phyloP scores from a whole-genome alignment of 2,329 filamentous ascomycete species.

The Apiospora marii region DNA sequence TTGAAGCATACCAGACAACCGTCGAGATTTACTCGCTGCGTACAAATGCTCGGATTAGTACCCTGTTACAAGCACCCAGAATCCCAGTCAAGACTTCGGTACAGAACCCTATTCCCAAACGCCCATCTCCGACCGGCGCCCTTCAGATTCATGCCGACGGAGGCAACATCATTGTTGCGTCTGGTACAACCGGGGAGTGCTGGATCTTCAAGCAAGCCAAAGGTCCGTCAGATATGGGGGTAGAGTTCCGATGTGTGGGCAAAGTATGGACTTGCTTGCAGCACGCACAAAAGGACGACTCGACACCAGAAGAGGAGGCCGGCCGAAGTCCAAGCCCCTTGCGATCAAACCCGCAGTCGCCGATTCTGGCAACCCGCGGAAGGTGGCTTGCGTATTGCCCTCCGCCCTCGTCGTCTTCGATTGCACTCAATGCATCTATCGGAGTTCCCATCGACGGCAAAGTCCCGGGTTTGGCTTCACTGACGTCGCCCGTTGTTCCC shows the following conservation, averaged over 20 bases:
- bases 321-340: constrained; percentile 46
- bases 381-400: constrained; percentile 83
- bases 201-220: constrained; percentile 73
- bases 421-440: constrained; percentile 72
- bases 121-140: constrained; percentile 75
- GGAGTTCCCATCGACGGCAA: constrained; percentile 63
- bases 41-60: constrained; percentile 74
- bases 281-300: constrained; percentile 59
- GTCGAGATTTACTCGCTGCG: constrained; percentile 89
- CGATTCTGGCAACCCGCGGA: constrained; percentile 73
- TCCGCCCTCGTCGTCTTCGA: constrained; percentile 73
- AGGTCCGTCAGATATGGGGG: constrained; percentile 50
- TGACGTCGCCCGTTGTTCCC: constrained; percentile 75
- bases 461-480: constrained; percentile 63
- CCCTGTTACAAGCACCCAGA: constrained; percentile 75
- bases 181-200: constrained; percentile 85
- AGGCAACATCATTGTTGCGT: constrained; percentile 77
- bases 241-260: constrained; percentile 72
- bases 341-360: constrained; percentile 60
- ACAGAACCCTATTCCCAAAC: constrained; percentile 69
- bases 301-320: constrained; percentile 55
- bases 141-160: constrained; percentile 77
- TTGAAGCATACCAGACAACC: constrained; percentile 80
- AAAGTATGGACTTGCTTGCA: constrained; percentile 94
- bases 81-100: constrained; percentile 65